Base-by-base conservation (phyloP, 495 filamentous ascomycete genomes). In the Lasiosphaeris hirsuta region DNA sequence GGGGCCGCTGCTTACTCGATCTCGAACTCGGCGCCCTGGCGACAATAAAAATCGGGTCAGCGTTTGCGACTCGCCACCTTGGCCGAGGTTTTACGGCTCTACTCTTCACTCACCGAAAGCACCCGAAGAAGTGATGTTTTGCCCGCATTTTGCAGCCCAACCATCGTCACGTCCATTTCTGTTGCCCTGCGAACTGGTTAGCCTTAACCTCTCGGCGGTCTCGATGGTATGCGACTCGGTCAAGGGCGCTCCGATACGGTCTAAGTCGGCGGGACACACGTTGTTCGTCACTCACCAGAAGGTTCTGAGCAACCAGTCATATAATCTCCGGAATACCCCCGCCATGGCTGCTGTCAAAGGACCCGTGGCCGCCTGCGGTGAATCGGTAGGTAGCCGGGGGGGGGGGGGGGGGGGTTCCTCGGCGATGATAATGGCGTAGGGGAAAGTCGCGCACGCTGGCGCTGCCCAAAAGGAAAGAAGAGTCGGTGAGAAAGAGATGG, bases 111-210 rank as follows among this genome's bases (percentile, higher is more conserved):
- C 59, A 98, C 94, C 76, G 94, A 92, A 58, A 98, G 77, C 57
- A 98, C 94, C 52, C 93, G 83, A 70, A 97, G 80, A 69, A 98
- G 74, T 36, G 93, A 97, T 46, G 94, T 97, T 76, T 98, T 98
- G 59, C 94, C 94, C 51, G 94, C 94, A 77, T 98, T 98, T 71
- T 98, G 94, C 71, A 98, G 78, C 19, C 94, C 94, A 78, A 98
- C 95, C 90, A 98, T 96, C 59, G 94, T 98, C 72, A 98, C 90
- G 72, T 98, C 93, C 90, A 98, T 96, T 81, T 98, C 94, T 39
- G 90, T 96, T 57, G 92, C 90, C 94, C 94, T 98, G 64, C 42
- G 49, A 55, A 53, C 41, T 35, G 23, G 57, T 75, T 66, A 74
- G 64, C 63, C 46, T 51, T 35, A 23, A 40, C 15, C n/a, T 45